phyloP scores from a whole-genome alignment of 768 basidiomycete genomes.

The Xerocomellus intermedius region DNA sequence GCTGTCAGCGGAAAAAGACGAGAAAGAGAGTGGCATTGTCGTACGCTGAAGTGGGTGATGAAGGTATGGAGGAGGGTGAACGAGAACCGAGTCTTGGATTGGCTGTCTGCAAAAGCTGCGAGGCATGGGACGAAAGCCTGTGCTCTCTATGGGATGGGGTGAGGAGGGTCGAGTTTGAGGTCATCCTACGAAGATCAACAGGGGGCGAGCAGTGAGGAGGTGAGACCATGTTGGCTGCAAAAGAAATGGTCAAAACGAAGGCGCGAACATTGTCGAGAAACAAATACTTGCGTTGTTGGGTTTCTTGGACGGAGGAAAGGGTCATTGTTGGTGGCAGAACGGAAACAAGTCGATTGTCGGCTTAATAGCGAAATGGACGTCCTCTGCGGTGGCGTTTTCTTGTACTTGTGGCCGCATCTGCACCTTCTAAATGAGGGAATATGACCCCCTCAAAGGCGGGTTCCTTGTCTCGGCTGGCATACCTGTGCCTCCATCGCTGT shows the following conservation, averaged over 20 bases:
- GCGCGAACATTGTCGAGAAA: not conserved
- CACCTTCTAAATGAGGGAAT: not conserved
- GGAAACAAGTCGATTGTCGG: constrained; percentile 13
- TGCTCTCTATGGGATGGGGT: constrained; percentile 38
- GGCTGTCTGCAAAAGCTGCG: constrained; percentile 47
- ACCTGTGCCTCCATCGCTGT: not conserved
- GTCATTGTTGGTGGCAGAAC: constrained; percentile 18
- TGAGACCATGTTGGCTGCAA: constrained; percentile 17
- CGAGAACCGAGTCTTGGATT: constrained; percentile 53
- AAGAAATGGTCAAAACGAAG: not conserved
- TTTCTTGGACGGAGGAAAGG: constrained; percentile 12
- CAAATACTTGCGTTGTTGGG: constrained; percentile 17
- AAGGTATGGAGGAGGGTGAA: constrained; percentile 74
- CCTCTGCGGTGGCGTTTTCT: constrained; percentile 16
- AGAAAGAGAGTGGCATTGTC: constrained; percentile 26
- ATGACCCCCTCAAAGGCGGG: constrained; percentile 7
- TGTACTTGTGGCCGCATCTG: not conserved
- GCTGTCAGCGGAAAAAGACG: constrained; percentile 8
- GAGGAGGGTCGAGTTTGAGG: constrained; percentile 46
- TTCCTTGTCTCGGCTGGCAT: not conserved
- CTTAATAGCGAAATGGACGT: constrained; percentile 21
- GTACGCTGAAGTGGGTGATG: constrained; percentile 77
- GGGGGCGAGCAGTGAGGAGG: constrained; percentile 32
- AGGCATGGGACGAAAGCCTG: constrained; percentile 42
- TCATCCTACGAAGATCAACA: constrained; percentile 56